Percentiles rank a stretch among this genome's conserved stretches.
These are phyloP conservation scores for Mortierella sp. DNA, from an alignment of 371 early-diverging fungal species.

Conservation along the genomic window DNA sequence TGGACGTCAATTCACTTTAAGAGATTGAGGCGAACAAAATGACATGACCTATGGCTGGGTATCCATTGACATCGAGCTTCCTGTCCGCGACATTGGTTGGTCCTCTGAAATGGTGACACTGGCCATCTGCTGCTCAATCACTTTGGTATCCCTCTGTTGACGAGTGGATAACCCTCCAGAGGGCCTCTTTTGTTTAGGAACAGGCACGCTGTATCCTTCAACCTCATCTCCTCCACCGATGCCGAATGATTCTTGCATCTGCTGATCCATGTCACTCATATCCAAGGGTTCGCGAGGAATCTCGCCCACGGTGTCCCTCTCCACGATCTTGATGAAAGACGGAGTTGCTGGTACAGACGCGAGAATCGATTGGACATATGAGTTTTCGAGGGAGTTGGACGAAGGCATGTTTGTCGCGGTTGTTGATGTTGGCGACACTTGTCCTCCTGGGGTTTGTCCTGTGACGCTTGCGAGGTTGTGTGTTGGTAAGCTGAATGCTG, in stretches of 20 bases:
- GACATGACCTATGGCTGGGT: constrained; percentile 19
- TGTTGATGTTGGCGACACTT: not conserved
- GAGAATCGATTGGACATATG: constrained; percentile 43
- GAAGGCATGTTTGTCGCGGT: not conserved
- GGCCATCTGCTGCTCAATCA: constrained; percentile 23
- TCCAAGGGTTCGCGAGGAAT: constrained; percentile 13
- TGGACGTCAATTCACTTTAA: not conserved
- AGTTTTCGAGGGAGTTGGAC: constrained; percentile 19
- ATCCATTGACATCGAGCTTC: constrained; percentile 44
- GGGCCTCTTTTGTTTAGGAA: not conserved
- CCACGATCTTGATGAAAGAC: constrained; percentile 48
- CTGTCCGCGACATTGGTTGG: constrained; percentile 16
- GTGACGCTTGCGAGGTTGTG: constrained; percentile 10
- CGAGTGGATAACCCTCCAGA: not conserved
- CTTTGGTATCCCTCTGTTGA: constrained; percentile 13
- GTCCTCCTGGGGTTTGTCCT: not conserved
- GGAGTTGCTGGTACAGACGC: constrained; percentile 49
- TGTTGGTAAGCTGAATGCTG: constrained; percentile 33
- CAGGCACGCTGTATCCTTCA: constrained; percentile 49
- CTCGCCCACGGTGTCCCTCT: constrained; percentile 20
- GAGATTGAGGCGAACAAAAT: not conserved
- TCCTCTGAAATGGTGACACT: constrained; percentile 26
- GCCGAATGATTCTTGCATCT: constrained; percentile 28
- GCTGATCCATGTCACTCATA: constrained; percentile 24
- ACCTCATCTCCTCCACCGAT: constrained; percentile 15